Percentiles rank a stretch among this genome's conserved stretches.
Conservation (phyloP, 2,329 filamentous ascomycete species). For the Penicillium sp. region DNA sequence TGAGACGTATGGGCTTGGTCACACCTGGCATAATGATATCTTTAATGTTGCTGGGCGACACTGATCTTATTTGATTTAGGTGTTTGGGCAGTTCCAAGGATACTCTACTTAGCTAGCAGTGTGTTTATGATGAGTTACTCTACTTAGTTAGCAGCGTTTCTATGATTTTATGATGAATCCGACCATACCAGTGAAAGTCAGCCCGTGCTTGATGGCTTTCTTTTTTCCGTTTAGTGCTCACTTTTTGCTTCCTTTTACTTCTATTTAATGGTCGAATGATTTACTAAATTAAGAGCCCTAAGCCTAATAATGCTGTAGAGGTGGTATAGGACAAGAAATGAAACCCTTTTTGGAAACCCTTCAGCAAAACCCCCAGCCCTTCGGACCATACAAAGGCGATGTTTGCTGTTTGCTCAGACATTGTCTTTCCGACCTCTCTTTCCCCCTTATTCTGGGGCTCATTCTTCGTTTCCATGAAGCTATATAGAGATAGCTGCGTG, state of each 20-base stretch:
- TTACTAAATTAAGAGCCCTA: too few relatives aligned
- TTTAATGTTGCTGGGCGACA: conserved; percentile 55
- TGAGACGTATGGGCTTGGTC: conserved; percentile 53
- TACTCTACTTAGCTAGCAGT: background rate
- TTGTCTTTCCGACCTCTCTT: background rate
- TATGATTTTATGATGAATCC: conserved; percentile 1
- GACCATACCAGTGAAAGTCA: background rate
- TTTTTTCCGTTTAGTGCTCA: background rate
- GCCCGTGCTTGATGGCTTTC: background rate
- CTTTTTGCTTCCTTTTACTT: too few relatives aligned
- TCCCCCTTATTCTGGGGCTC: background rate
- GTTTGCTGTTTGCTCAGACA: background rate
- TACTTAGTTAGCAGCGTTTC: background rate
- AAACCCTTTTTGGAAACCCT: background rate
- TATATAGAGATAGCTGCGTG: background rate
- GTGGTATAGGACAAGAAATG: background rate
- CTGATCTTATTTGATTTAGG: conserved; percentile 1
- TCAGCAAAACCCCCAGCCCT: background rate
- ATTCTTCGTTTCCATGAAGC: background rate
- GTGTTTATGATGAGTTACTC: background rate
- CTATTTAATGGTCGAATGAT: background rate
- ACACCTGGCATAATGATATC: conserved; percentile 79
- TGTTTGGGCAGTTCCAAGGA: background rate
- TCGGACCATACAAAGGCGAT: background rate
- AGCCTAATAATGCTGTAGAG: background rate